Evolutionary conservation across 768 basidiomycete genomes (phyloP), one percentile per base, ranked within the genome.

Genomic region (Pisolithus orientalis): DNA sequence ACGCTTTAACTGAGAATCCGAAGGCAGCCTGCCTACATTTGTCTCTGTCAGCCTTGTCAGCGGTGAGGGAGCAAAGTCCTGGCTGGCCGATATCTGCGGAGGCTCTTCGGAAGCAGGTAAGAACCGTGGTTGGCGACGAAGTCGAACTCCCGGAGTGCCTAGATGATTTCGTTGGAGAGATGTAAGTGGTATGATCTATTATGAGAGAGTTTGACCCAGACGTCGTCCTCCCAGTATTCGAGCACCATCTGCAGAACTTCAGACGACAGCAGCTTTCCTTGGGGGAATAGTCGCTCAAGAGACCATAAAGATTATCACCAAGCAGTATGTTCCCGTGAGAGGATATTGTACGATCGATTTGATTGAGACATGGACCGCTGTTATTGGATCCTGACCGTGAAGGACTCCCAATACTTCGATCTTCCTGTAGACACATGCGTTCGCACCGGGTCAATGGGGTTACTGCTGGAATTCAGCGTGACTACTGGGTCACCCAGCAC

Each of bases 211-310:
- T 52, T 47, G 53, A 14, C 8, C 10, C 9, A 14, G 4, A 11
- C 3, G 9, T 17, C 14, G 13, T 29, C 11, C 17, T 21, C 9
- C 34, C 61, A 94, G 92, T 51, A 83, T 76, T 10, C 87, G 93
- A 2, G 76, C 91, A 7, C 90, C 88, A 2, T 84, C 79, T 0
- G 85, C 90, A 3, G 92, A 95, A 61, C 71, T 98, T 3, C 95
- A 95, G 6, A 98, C 94, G 58, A 94, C 85, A 2, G 91, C 95
- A 0, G 94, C 94, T 2, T 83, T 98, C 62, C 73, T 97, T 0
- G 96, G 96, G 1, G 96, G 96, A 2, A 68, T 98, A 34, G 86
- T 97, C 17, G 93, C 94, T 25, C 96, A 99, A 60, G 96, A 99
- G 65, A 84, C 85, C 6, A 98, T 98, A 77, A 98, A 99, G 78